These are phyloP conservation scores for Xylaria sp. DNA, from an alignment of 2,329 filamentous ascomycete genomes.

Conservation along the genomic window DNA sequence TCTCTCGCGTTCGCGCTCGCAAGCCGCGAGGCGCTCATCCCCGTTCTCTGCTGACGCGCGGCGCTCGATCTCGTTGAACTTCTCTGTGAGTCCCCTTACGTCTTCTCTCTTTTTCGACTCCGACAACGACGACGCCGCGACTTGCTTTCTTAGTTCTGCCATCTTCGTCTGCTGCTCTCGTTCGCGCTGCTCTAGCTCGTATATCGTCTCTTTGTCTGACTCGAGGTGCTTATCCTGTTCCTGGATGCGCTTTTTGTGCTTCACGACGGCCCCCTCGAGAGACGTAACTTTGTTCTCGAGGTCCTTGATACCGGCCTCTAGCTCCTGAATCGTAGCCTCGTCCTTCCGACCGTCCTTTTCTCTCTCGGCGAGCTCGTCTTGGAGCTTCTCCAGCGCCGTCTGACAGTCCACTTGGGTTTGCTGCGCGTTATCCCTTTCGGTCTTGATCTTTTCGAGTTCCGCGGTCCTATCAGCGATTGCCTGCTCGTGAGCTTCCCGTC, in stretches of 20 bases:
- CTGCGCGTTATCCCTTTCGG: constrained; percentile 10
- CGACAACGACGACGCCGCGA: neutral
- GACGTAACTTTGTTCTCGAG: constrained; percentile 15
- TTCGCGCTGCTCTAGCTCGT: constrained; percentile 16
- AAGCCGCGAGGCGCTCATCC: neutral
- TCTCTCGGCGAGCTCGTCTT: constrained; percentile 9
- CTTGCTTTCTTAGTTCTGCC: constrained; percentile 2
- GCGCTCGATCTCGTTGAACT: neutral
- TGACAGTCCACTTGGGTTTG: constrained; percentile 5
- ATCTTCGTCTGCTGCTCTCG: constrained; percentile 5
- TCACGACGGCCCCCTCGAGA: neutral
- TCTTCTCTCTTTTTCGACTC: neutral
- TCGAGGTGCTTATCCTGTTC: constrained; percentile 18
- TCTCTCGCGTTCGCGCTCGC: neutral
- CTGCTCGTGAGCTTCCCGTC: neutral
- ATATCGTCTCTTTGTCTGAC: neutral
- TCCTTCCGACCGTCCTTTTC: constrained; percentile 10
- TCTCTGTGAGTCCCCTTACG: neutral
- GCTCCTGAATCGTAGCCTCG: constrained; percentile 1
- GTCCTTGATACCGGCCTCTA: constrained; percentile 3
- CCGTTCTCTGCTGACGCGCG: neutral
- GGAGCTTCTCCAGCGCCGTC: neutral
- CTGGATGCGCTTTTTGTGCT: constrained; percentile 1
- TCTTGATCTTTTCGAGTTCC: constrained; percentile 1
- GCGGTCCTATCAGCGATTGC: neutral